Evolutionary conservation across 2,329 filamentous ascomycete species (phyloP).

Genomic region (Ceratocystis destructans): DNA sequence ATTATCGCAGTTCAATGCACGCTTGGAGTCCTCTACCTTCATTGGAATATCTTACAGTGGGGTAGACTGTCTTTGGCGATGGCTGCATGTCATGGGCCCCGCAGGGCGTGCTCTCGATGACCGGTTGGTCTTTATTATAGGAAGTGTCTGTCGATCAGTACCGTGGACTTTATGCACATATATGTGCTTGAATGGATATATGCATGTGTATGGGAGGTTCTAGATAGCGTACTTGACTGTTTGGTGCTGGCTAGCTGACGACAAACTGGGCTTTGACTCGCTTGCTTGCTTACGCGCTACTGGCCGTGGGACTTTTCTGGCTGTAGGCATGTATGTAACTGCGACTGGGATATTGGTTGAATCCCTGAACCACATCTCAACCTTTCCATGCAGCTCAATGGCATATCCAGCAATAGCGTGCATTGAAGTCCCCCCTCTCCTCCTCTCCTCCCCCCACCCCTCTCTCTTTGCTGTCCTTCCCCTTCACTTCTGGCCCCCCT

Average conservation of each 20-base stretch:
- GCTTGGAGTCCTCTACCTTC: background rate
- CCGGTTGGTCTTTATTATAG: background rate
- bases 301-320: background rate
- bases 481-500: too few species aligned
- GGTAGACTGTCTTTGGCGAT: background rate
- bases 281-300: background rate
- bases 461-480: background rate
- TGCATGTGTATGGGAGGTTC: background rate
- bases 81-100: background rate
- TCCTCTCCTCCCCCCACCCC: background rate
- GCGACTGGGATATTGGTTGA: background rate
- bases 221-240: background rate
- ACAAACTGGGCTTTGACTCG: background rate
- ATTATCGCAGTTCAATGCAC: background rate
- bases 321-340: background rate
- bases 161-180: background rate
- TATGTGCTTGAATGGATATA: background rate
- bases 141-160: background rate
- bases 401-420: background rate
- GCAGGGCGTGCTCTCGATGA: background rate
- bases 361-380: background rate
- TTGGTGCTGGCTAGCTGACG: too few species aligned
- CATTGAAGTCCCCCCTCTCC: background rate
- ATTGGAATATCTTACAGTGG: background rate
- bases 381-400: background rate